Evolutionary conservation across 345 rosid species (phyloP), one percentile per base, ranked within the genome.

Genomic region (Citrus unshiu): DNA sequence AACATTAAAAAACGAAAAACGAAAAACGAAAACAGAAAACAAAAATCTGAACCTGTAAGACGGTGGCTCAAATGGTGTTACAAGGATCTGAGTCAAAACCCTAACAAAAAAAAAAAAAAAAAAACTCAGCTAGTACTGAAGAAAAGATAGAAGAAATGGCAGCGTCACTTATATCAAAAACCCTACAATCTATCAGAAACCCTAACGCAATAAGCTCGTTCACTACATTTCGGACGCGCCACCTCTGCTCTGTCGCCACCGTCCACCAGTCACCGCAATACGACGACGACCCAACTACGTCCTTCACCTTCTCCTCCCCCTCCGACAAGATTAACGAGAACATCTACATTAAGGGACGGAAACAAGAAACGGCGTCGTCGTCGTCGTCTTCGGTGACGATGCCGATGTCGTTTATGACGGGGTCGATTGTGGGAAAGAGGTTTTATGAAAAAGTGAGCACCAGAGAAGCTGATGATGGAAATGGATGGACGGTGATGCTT

Each of bases 401-500:
- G 98, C 98, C 98, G 21, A 81, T 88, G 83, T 87, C 99, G 34
- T 96, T 88, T 68, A 91, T 94, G 97, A 90, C 98, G n/a, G 98
- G 98, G 57, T 93, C 99, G 75, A 87, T 91, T 12, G 94, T 91
- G 25, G 99, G 98, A 60, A 96, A 84, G 91, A 84, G 93, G 59
- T 96, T 96, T 69, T 96, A 93, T 80, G 57, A 90, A 74, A 83
- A 90, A 85, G 99, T 91, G 88, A 90, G 90, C 10, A 89, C 94
- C 34, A 91, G 98, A 81, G 91, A 86, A 80, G 91, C 98, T 7
- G 98, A 94, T 63, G 98, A 96, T 82, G 98, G 97, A 43, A 87
- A 86, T 84, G 97, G 99, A 22, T 96, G 95, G 94, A 84, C 90
- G 18, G 98, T 96, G 80, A 96, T 96, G 93, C 99, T 96, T 34